Evolutionary conservation across 2,329 filamentous ascomycete genomes (phyloP), one percentile per base, ranked within the genome.

Genomic region (Spiromastix sp.): DNA sequence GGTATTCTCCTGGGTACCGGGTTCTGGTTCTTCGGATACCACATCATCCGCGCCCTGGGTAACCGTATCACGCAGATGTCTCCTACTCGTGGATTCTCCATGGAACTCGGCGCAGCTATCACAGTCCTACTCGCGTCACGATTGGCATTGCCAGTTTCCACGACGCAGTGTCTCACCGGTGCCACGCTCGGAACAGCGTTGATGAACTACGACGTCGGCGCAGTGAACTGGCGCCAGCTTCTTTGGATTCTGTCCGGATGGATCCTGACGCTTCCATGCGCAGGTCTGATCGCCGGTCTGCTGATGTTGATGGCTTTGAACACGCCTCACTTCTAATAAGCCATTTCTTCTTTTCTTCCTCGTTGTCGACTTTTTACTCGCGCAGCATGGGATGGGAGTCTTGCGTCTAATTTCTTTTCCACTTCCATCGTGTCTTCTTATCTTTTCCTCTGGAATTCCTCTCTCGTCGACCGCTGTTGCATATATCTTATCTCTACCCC

Each of bases 141-240:
- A 1, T 44, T 60, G 12, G 50, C 44, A 15, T 44, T 61, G 15
- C 57, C 57, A 0, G 56, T 60, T 19, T 56, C 52, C 10, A 61
- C 57, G 4, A 60, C 56, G 1, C 56, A 60, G 40, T 60, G 57
- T 34, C 42, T 60, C 12, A 55, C 54, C 6, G 57, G 57, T 19
- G 48, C 57, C 2, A 46, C 49, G 0, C 42, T 61, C 30, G 57
- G 57, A n/a, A 54, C 56, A 9, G 57, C 54, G 4, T 42, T 60
- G 11, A 57, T 56, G 46, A 60, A 58, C 32, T 52, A 51, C 30
- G 53, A 58, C 36, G 39, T 57, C 15, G 51, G 56, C 11, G 60
- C 60, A 4, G 60, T 67, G 38, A 67, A 66, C 35, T 63, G 62
- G 62, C 52, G 52, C 20, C 61, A 64, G 35, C 36, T 67, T 18